Percentiles rank a stretch among this genome's conserved stretches.
phyloP scores from a whole-genome alignment of 257 asterid genomes.

The Petrea volubilis region DNA sequence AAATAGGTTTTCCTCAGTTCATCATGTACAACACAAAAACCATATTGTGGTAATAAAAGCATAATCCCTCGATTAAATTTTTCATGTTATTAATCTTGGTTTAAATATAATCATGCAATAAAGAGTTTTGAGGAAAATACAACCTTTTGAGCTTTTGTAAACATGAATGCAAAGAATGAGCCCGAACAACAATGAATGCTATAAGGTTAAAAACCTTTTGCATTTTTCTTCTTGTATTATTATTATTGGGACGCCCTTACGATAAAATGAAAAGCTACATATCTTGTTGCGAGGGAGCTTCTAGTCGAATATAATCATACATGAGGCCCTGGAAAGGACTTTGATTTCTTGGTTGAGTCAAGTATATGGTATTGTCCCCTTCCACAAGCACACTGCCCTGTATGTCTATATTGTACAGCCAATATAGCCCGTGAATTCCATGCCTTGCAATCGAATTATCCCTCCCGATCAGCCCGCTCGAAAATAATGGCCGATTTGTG shows the following conservation, averaged over 20 bases:
- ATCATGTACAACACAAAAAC: too few relatives aligned
- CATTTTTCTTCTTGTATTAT: too few relatives aligned
- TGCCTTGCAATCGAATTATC: constrained; percentile 86
- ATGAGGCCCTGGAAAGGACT: constrained; percentile 66
- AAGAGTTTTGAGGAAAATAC: too few relatives aligned
- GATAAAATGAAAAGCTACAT: not conserved
- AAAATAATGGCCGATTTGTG: constrained; percentile 50
- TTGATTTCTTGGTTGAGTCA: constrained; percentile 54
- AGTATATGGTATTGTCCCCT: constrained; percentile 57
- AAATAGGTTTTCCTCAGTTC: too few relatives aligned
- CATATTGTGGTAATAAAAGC: too few relatives aligned
- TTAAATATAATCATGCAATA: too few relatives aligned
- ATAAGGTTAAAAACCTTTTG: too few relatives aligned
- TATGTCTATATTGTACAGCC: constrained; percentile 57
- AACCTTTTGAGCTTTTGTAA: too few relatives aligned
- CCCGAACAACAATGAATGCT: too few relatives aligned
- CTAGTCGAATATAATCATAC: constrained; percentile 81
- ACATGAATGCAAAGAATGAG: too few relatives aligned
- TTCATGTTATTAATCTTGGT: too few relatives aligned
- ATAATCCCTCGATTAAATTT: too few relatives aligned
- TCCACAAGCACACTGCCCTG: constrained; percentile 30
- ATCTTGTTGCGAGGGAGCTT: constrained; percentile 38
- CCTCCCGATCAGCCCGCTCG: constrained; percentile 70
- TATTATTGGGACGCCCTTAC: not conserved
- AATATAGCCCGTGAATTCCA: constrained; percentile 69